Conservation (phyloP, 352 stramenopile species). For the Globisporangium canariense region DNA sequence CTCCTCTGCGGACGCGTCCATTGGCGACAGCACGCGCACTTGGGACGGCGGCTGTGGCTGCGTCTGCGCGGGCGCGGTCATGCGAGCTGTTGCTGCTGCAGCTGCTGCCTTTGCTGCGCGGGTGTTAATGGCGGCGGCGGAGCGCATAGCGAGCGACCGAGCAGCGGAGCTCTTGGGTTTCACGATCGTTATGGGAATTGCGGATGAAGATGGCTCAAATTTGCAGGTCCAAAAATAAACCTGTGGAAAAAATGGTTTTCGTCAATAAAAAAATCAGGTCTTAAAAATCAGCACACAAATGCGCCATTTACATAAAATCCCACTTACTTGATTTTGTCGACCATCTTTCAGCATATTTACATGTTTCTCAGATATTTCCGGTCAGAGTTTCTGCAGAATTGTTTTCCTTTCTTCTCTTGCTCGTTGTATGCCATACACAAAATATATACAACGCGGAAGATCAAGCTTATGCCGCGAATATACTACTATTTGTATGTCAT, state of each 20-base stretch:
- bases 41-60: neutral
- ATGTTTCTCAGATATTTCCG: no score
- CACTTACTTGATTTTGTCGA: no score
- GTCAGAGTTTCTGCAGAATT: no score
- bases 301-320: neutral
- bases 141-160: constrained; percentile 4
- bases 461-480: no score
- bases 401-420: no score
- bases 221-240: neutral
- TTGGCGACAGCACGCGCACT: neutral
- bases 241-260: neutral
- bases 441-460: no score
- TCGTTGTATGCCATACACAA: no score
- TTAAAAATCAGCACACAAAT: neutral
- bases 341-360: no score
- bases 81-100: neutral
- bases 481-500: no score
- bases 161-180: constrained; percentile 8
- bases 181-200: constrained; percentile 6
- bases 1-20: neutral
- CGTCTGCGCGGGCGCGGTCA: constrained; percentile 8
- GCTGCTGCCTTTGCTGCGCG: constrained; percentile 1
- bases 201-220: neutral
- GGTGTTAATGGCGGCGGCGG: neutral
- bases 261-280: neutral